Evolutionary conservation across 2,329 filamentous ascomycete genomes (phyloP).

Genomic region (Fusarium udum): DNA sequence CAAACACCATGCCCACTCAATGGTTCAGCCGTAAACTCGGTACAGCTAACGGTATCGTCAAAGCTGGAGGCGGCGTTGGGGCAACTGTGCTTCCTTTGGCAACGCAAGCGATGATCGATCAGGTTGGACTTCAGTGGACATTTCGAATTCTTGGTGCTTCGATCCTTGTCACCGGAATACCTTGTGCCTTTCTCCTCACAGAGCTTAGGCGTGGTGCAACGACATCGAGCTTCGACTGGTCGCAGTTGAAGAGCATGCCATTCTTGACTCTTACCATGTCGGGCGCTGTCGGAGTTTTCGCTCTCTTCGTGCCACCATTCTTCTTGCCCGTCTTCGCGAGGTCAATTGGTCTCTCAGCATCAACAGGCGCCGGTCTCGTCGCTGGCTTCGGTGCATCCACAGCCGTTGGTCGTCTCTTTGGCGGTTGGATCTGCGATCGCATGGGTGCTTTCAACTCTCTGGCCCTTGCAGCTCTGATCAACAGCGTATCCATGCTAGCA

Average conservation of each 20-base stretch:
- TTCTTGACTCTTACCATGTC: neutral
- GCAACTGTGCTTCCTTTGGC: neutral
- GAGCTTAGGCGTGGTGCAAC: neutral
- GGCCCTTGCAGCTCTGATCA: neutral
- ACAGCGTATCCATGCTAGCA: neutral
- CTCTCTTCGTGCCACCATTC: neutral
- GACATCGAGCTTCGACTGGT: constrained; percentile 4
- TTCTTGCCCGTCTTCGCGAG: neutral
- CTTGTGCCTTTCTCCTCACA: neutral
- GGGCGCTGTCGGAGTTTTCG: neutral
- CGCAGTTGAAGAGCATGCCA: neutral
- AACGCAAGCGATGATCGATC: neutral
- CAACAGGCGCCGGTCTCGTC: neutral
- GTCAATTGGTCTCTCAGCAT: neutral
- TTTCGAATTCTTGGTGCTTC: neutral
- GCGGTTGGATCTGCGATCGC: neutral
- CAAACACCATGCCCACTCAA: neutral
- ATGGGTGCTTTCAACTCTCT: constrained; percentile 6
- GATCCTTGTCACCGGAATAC: neutral
- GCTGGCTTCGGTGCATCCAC: neutral
- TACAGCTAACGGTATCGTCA: constrained; percentile 6
- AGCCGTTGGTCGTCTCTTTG: neutral
- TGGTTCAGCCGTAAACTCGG: constrained; percentile 11
- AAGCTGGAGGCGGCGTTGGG: constrained; percentile 3
- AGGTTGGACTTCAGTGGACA: neutral